Conservation (phyloP, 1,139 yeast genomes). For the Suhomyces terraborum region DNA sequence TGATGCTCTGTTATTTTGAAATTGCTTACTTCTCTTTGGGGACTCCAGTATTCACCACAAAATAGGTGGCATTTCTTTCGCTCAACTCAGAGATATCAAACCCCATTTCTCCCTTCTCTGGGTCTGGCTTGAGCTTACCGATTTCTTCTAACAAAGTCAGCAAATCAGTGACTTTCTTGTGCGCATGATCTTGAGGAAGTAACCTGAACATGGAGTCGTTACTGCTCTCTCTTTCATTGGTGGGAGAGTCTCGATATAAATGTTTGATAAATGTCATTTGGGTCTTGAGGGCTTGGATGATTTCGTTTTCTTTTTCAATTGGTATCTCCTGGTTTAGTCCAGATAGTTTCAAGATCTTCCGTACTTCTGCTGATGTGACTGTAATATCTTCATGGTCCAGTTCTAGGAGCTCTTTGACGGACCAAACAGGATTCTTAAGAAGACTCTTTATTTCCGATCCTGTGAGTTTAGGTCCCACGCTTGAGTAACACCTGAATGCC, state of each 20-base stretch:
- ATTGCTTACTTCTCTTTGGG: neutral
- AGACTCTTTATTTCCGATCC: constrained; percentile 12
- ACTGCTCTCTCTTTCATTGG: constrained; percentile 17
- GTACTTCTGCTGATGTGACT: constrained; percentile 24
- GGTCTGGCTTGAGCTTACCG: constrained; percentile 19
- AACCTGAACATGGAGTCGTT: constrained; percentile 35
- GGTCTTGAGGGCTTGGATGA: constrained; percentile 36
- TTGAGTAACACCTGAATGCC: constrained; percentile 4
- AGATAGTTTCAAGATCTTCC: constrained; percentile 44
- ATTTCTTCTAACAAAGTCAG: constrained; percentile 26
- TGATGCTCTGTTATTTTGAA: too few species aligned
- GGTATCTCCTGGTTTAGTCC: constrained; percentile 39
- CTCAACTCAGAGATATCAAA: constrained; percentile 16
- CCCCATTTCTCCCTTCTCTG: constrained; percentile 33
- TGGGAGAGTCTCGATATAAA: constrained; percentile 34
- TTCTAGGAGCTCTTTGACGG: constrained; percentile 26
- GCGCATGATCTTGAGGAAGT: constrained; percentile 36
- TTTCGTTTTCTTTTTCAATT: constrained; percentile 25
- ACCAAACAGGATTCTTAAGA: constrained; percentile 33
- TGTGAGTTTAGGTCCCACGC: constrained; percentile 9
- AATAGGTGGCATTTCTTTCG: constrained; percentile 12
- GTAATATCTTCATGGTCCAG: constrained; percentile 13
- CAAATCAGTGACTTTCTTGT: constrained; percentile 28
- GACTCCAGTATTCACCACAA: constrained; percentile 14
- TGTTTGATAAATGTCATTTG: constrained; percentile 52